Evolutionary conservation across 2,329 filamentous ascomycete species (phyloP), one percentile per base, ranked within the genome.

Genomic region (Cercospora brassicicola): DNA sequence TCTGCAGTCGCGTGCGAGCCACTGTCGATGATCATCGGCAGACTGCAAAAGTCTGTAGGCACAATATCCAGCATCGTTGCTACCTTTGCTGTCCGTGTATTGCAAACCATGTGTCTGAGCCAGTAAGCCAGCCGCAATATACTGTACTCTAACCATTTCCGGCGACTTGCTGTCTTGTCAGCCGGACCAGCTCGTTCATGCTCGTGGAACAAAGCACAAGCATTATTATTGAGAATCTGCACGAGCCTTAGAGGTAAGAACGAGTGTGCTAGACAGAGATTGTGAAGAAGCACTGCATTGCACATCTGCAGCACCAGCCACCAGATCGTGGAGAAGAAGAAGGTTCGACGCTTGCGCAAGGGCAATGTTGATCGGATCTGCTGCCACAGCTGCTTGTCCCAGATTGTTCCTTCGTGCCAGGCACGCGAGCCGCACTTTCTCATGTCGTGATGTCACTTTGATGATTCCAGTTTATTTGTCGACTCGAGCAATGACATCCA

Each of bases 21-120:
- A 63, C 73, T 69, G 26, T 61, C 67, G 57, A 76, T 66, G 48
- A 76, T 71, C 60, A 76, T 72, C 10, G 74, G 73, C 13, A 76
- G 71, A 59, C 60, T 62, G 45, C 60, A 62, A n/a, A 62, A 33
- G 11, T 62, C 60, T 20, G 60, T 62, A 53, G 60, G 42, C 42
- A 62, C 23, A 31, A 30, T 36, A 53, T 62, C 60, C 13, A 62
- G 45, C 42, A 62, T 51, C 60, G 39, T 51, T 30, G 30, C 48
- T 30, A 39, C 31, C 31, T 23, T 31, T 39, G 23, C 61, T 36
- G 33, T 56, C 56, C 45, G 31, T 51, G 26, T 42, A 11, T 23
- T 48, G 23, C 20, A 57, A 15, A 18, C 15, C 4, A 30, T 20
- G 15, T 11, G 62, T 33, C 55, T 8, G 30, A n/a, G 48, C 48